Conservation (phyloP, 352 stramenopile genomes). For the Saprolegnia diclina region DNA sequence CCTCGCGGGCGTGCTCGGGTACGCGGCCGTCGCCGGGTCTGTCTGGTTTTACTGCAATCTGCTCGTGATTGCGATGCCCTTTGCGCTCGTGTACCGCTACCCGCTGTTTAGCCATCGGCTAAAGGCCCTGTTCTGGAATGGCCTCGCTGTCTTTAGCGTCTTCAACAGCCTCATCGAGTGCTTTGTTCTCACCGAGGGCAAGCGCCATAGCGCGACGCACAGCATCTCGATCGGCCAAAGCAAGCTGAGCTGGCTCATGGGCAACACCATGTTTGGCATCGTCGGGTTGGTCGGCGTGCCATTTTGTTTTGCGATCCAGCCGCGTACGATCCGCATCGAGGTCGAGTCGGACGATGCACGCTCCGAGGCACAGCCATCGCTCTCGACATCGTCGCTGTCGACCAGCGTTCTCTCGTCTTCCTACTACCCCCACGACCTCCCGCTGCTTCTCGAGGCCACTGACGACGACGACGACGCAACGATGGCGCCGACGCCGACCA, state of each 20-base stretch:
- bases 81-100: constrained; percentile 71
- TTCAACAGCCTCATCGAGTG: constrained; percentile 59
- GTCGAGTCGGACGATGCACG: constrained; percentile 13
- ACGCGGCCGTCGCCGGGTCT: constrained; percentile 61
- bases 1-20: constrained; percentile 35
- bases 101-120: constrained; percentile 34
- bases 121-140: constrained; percentile 43
- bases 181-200: constrained; percentile 49
- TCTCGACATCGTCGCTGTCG: not conserved
- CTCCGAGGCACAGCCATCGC: not conserved
- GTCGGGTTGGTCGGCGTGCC: constrained; percentile 57
- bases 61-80: constrained; percentile 60
- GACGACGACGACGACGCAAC: not conserved
- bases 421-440: not conserved
- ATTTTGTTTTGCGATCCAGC: constrained; percentile 63
- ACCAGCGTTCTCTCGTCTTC: not conserved
- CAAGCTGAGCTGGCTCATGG: constrained; percentile 51
- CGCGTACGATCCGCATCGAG: constrained; percentile 33
- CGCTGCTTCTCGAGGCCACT: not conserved
- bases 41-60: constrained; percentile 80
- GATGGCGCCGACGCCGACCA: not conserved
- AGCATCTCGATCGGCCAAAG: constrained; percentile 11
- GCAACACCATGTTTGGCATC: constrained; percentile 74
- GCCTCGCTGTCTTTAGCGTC: constrained; percentile 40
- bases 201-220: not conserved